Evolutionary conservation across 2,329 filamentous ascomycete genomes (phyloP), one percentile per base, ranked within the genome.

Genomic region (Colletotrichum lini): DNA sequence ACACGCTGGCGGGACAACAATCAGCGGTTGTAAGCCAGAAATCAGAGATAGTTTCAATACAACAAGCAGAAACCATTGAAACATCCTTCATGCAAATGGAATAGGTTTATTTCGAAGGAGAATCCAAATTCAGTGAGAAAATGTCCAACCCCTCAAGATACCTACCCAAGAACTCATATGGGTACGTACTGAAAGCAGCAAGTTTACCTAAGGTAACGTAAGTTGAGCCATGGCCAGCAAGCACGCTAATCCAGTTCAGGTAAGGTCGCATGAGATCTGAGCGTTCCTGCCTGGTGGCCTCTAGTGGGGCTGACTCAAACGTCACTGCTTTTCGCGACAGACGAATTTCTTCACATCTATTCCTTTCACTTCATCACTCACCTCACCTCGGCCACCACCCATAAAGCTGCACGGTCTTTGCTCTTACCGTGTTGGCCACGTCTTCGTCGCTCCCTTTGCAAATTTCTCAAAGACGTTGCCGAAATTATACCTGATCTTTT

Each of bases 311-410:
- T 69, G 50, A 69, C 64, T 70, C 70, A 74, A 73, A 74, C 72
- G 72, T 73, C 72, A 67, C 67, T 71, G 72, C 70, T 72, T 61
- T 69, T 72, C 53, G 69, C 70, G 70, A 72, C 58, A n/a, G 65
- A 52, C 57, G 70, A 70, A 66, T 66, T 72, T 72, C 66, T 72
- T 72, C 60, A 60, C 49, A 42, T 12, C 40, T 44, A 10, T 56
- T 40, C 54, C 44, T 54, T 47, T 18, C 53, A 59, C 45, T 49
- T 49, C 54, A 53, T 57, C 59, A 68, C 49, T 53, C 50, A 45
- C 21, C 42, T 59, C 6, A 47, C 18, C 35, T 63, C 18, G 35
- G n/a, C 23, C 26, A 60, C 18, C 15, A 35, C 65, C 38, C 26
- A 54, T 16, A 38, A 72, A 42, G 40, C 67, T 52, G 45, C 44